Conservation (phyloP, 495 filamentous ascomycete species). For the Glonium stellatum region DNA sequence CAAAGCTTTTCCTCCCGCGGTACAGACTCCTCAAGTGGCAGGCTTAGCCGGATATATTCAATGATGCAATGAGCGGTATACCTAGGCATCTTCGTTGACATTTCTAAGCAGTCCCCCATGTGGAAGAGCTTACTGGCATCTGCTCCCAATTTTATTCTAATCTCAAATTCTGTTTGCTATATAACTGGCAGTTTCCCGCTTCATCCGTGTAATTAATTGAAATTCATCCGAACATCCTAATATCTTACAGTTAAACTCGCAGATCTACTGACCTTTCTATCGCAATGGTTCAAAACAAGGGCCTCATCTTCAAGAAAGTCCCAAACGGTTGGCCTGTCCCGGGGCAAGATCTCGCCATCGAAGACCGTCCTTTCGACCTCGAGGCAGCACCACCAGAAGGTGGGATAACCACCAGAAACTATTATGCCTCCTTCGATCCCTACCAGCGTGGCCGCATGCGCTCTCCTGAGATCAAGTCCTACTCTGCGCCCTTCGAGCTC, state of each 20-base stretch:
- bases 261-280: background rate
- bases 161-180: too few relatives aligned
- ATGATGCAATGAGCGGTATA: background rate
- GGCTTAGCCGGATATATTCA: background rate
- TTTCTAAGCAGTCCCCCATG: background rate
- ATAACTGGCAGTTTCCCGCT: too few relatives aligned
- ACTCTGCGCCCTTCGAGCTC: conserved; percentile 35
- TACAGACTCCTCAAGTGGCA: background rate
- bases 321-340: conserved; percentile 62
- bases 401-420: conserved; percentile 64
- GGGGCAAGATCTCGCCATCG: conserved; percentile 67
- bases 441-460: conserved; percentile 69
- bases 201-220: too few relatives aligned
- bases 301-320: conserved; percentile 66
- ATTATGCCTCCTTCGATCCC: conserved; percentile 80
- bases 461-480: conserved; percentile 33
- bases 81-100: background rate
- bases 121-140: too few relatives aligned
- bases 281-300: conserved; percentile 61
- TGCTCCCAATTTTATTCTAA: too few relatives aligned
- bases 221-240: too few relatives aligned
- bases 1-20: background rate
- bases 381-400: conserved; percentile 56
- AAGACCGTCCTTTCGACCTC: conserved; percentile 59
- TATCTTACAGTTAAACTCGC: background rate